A percentile compares a stretch with the other conserved stretches of the same genome.
Conservation (phyloP, 257 asterid species). For the Rehmannia glutinosa region DNA sequence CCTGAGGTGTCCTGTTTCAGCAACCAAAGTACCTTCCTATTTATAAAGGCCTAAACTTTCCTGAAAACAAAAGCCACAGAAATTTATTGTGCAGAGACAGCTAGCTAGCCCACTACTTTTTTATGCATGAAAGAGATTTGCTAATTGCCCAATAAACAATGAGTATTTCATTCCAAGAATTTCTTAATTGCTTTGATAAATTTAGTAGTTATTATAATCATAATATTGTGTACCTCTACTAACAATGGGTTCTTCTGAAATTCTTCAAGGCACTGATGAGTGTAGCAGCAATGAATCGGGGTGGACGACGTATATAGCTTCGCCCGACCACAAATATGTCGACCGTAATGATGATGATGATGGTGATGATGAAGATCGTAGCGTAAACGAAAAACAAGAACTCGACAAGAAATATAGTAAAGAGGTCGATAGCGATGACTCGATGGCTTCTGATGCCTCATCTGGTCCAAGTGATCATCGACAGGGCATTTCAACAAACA, state of each 20-base stretch:
- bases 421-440: constrained; percentile 63
- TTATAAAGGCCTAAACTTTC: constrained; percentile 24
- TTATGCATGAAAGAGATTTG: constrained; percentile 13
- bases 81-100: constrained; percentile 36
- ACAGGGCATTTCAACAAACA: constrained; percentile 12
- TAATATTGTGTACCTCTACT: too few relatives aligned
- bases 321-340: constrained; percentile 31
- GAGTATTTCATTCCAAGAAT: constrained; percentile 12
- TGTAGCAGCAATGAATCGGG: constrained; percentile 87
- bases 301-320: constrained; percentile 71
- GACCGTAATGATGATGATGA: constrained; percentile 10
- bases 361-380: constrained; percentile 21
- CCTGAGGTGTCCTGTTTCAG: neutral
- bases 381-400: constrained; percentile 33
- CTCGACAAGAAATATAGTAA: constrained; percentile 9
- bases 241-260: constrained; percentile 44
- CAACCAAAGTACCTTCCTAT: neutral
- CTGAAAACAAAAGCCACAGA: constrained; percentile 31
- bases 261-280: constrained; percentile 36
- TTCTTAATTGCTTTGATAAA: neutral
- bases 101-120: too few relatives aligned
- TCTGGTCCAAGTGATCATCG: constrained; percentile 70
- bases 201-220: neutral
- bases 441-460: constrained; percentile 90
- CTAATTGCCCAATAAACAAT: constrained; percentile 6